phyloP scores from a whole-genome alignment of 2,329 filamentous ascomycete genomes.

The Pyrenophora seminiperda region DNA sequence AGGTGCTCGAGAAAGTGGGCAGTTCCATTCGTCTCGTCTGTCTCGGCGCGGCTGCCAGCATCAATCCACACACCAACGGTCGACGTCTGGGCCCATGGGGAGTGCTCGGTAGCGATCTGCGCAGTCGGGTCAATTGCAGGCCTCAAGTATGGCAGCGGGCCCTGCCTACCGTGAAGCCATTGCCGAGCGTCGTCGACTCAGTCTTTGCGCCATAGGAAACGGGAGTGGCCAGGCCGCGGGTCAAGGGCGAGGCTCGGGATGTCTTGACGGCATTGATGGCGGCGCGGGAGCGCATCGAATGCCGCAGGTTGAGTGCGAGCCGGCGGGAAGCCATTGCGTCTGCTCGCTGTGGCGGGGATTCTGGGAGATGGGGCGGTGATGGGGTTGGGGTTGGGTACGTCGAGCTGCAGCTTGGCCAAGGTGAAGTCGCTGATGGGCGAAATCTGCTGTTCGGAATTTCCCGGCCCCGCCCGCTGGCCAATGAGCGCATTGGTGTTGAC shows the following conservation, averaged over 20 bases:
- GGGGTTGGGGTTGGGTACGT: constrained; percentile 34
- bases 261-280: constrained; percentile 73
- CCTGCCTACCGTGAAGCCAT: constrained; percentile 85
- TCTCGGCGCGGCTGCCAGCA: constrained; percentile 96
- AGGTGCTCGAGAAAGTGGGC: constrained; percentile 99
- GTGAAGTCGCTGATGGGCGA: constrained; percentile 32
- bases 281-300: constrained; percentile 85
- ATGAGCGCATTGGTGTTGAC: constrained; percentile 24
- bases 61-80: constrained; percentile 99
- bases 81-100: constrained; percentile 96
- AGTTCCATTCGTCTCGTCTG: constrained; percentile 97
- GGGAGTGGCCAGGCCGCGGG: constrained; percentile 88
- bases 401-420: constrained; percentile 32
- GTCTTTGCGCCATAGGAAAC: constrained; percentile 77
- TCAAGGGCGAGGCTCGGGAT: constrained; percentile 64
- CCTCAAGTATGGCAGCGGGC: constrained; percentile 15
- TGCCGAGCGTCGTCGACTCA: constrained; percentile 93
- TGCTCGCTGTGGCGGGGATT: constrained; percentile 34
- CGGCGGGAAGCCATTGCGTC: constrained; percentile 88
- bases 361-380: constrained; percentile 35
- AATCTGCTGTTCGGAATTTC: constrained; percentile 30
- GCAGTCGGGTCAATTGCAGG: constrained; percentile 42
- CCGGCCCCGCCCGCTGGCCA: constrained; percentile 26
- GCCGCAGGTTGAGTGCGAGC: constrained; percentile 92
- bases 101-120: constrained; percentile 97